Evolutionary conservation across 2,329 filamentous ascomycete genomes (phyloP).

Genomic region (Penicillium capsulatum): DNA sequence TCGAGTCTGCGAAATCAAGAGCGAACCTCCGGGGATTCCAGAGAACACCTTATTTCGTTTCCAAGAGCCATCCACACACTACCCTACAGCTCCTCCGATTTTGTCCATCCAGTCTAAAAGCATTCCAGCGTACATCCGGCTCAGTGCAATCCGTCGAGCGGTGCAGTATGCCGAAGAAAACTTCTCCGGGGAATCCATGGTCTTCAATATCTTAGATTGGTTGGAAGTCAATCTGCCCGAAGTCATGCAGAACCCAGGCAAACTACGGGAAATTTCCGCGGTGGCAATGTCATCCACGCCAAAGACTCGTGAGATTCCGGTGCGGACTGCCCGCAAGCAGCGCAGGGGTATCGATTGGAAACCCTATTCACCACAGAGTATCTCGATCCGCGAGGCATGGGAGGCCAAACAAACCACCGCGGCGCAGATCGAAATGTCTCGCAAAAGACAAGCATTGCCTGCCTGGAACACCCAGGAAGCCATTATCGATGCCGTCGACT

Average conservation of each 20-base stretch:
- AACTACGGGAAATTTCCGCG: conserved; percentile 75
- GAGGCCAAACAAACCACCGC: conserved; percentile 60
- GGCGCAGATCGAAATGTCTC: conserved; percentile 69
- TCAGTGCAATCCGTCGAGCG: conserved; percentile 78
- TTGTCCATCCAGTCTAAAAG: conserved; percentile 63
- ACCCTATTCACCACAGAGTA: conserved; percentile 54
- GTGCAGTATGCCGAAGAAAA: conserved; percentile 66
- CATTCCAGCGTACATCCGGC: conserved; percentile 85
- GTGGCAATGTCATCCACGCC: conserved; percentile 55
- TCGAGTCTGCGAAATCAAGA: conserved; percentile 65
- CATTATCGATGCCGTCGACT: conserved; percentile 70
- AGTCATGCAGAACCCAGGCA: conserved; percentile 82
- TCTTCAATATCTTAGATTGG: conserved; percentile 89
- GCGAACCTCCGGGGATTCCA: conserved; percentile 50
- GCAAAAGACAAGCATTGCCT: conserved; percentile 68
- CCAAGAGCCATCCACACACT: conserved; percentile 63
- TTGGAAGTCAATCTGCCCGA: conserved; percentile 74
- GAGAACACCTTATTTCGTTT: conserved; percentile 58
- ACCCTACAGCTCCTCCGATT: conserved; percentile 66
- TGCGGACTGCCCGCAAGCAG: conserved; percentile 36
- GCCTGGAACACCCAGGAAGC: conserved; percentile 79
- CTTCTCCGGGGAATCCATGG: conserved; percentile 79
- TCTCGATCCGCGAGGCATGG: conserved; percentile 62
- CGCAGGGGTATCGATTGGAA: conserved; percentile 62
- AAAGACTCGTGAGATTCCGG: conserved; percentile 21